phyloP scores from a whole-genome alignment of 768 basidiomycete genomes.

The Mycena latifolia region DNA sequence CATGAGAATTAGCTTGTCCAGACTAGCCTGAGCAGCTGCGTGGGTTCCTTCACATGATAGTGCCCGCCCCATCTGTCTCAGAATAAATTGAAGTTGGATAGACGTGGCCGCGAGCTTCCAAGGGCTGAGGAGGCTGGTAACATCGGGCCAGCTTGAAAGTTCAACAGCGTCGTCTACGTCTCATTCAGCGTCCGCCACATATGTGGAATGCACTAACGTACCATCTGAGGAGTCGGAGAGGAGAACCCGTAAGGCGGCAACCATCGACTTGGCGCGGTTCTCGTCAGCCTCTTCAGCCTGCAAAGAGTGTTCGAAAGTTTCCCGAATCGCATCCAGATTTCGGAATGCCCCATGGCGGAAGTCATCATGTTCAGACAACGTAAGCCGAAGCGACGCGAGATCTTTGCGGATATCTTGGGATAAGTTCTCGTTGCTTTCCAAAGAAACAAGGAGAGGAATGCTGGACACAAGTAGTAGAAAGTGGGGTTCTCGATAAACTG shows the following conservation, averaged over 20 bases:
- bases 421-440: constrained; percentile 73
- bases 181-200: neutral
- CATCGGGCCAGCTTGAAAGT: constrained; percentile 69
- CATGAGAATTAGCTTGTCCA: constrained; percentile 75
- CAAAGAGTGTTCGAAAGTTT: constrained; percentile 75
- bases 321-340: constrained; percentile 77
- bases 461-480: constrained; percentile 72
- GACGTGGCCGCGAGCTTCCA: constrained; percentile 89
- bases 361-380: constrained; percentile 71
- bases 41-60: constrained; percentile 69
- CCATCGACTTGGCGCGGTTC: constrained; percentile 69
- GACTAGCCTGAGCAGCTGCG: constrained; percentile 67
- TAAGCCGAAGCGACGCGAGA: constrained; percentile 64
- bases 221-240: constrained; percentile 74
- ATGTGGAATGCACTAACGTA: constrained; percentile 44
- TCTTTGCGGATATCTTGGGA: constrained; percentile 62
- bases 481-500: constrained; percentile 75
- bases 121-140: constrained; percentile 78
- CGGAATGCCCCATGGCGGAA: constrained; percentile 84
- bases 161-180: constrained; percentile 52
- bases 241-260: constrained; percentile 76
- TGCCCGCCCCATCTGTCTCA: constrained; percentile 80
- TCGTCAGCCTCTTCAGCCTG: constrained; percentile 62
- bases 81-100: constrained; percentile 80
- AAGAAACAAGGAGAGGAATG: constrained; percentile 76